These are phyloP conservation scores for Hyaloscypha bicolor DNA, from an alignment of 495 filamentous ascomycete genomes.

Conservation along the genomic window DNA sequence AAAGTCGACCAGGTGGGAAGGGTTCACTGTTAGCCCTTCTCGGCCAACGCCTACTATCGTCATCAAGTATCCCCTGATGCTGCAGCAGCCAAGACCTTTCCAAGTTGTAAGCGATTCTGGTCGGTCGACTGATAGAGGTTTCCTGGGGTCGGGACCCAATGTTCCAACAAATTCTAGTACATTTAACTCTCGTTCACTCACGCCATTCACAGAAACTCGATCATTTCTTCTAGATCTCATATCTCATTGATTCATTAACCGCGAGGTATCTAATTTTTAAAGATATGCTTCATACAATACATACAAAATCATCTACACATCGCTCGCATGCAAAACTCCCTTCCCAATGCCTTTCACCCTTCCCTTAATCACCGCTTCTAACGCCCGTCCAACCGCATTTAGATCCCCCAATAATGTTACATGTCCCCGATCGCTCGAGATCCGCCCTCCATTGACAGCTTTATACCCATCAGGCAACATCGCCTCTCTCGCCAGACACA, in stretches of 20 bases:
- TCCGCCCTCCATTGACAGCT: slow-evolving; percentile 66
- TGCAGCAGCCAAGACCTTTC: no score
- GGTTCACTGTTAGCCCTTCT: no score
- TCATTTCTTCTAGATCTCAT: not conserved
- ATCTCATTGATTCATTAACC: not conserved
- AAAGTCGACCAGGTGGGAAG: no score
- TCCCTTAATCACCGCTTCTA: slow-evolving; percentile 66
- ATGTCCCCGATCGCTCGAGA: slow-evolving; percentile 83
- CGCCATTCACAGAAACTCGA: not conserved
- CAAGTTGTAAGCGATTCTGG: no score
- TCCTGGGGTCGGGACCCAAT: no score
- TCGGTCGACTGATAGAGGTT: no score
- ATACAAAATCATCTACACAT: not conserved
- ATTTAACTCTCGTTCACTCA: no score
- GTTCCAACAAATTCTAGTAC: no score
- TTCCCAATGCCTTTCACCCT: slow-evolving; percentile 72
- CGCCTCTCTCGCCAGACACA: slow-evolving; percentile 81
- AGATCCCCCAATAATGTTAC: slow-evolving; percentile 85
- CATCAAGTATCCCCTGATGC: no score
- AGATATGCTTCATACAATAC: not conserved
- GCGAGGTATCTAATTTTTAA: not conserved
- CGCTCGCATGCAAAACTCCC: slow-evolving; percentile 34
- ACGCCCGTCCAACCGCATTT: slow-evolving; percentile 74
- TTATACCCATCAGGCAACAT: slow-evolving; percentile 85
- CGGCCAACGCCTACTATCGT: no score